phyloP scores from a whole-genome alignment of 306 rosid genomes.

The Rosa persica region DNA sequence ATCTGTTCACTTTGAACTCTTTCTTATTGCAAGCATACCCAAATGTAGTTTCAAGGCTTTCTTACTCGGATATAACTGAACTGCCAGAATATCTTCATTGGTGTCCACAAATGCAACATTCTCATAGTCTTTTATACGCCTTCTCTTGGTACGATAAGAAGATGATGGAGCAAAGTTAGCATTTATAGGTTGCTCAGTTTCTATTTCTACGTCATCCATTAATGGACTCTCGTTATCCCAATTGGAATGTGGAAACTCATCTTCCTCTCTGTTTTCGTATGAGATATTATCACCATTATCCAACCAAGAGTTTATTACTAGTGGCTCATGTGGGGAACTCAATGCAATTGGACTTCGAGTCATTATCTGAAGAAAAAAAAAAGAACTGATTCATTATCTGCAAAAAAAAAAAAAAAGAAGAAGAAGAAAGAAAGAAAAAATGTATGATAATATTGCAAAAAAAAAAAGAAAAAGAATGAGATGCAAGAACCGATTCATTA shows the following conservation, averaged over 20 bases:
- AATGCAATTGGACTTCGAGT: background rate
- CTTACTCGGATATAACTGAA: constrained; percentile 10
- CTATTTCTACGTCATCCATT: background rate
- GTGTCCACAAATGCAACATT: background rate
- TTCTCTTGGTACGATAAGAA: background rate
- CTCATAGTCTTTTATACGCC: background rate
- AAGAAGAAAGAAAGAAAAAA: no score
- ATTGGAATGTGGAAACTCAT: background rate
- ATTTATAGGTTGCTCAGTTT: background rate
- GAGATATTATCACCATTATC: background rate
- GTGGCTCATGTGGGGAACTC: background rate
- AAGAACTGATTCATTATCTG: no score
- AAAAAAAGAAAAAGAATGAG: no score
- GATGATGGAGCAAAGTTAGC: background rate
- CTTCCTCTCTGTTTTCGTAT: background rate
- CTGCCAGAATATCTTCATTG: background rate
- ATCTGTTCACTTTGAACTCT: background rate
- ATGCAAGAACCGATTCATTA: no score
- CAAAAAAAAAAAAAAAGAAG: no score
- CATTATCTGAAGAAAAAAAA: background rate
- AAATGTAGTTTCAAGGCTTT: background rate
- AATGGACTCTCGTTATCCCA: background rate
- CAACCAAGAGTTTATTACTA: background rate
- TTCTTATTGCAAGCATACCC: background rate
- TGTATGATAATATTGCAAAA: no score